A percentile compares a stretch with the other conserved stretches of the same genome.
phyloP scores from a whole-genome alignment of 371 early-diverging fungal species.

The Umbelopsis sp. region DNA sequence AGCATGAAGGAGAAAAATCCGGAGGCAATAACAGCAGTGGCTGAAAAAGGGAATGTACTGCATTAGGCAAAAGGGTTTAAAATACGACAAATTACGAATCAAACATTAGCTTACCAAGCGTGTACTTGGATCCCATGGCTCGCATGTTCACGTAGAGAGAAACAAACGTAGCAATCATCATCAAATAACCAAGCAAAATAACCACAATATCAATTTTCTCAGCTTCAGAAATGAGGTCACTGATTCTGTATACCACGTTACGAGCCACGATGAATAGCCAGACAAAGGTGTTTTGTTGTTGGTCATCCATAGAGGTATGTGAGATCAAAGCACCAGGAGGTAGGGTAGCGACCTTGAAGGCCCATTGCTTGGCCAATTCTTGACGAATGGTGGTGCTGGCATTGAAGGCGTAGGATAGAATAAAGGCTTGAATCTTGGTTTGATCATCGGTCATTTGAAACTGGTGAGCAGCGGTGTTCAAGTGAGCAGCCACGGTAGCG shows the following conservation, averaged over 20 bases:
- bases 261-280: slow-evolving; percentile 49
- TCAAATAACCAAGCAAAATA: slow-evolving; percentile 79
- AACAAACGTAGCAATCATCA: slow-evolving; percentile 84
- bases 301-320: slow-evolving; percentile 21
- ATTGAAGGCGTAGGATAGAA: slow-evolving; percentile 61
- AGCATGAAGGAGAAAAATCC: slow-evolving; percentile 83
- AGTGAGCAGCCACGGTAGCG: slow-evolving; percentile 39
- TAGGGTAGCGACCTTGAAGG: slow-evolving; percentile 50
- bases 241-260: slow-evolving; percentile 58
- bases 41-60: slow-evolving; percentile 24
- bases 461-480: slow-evolving; percentile 28
- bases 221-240: slow-evolving; percentile 68
- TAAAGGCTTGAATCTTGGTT: slow-evolving; percentile 21
- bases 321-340: slow-evolving; percentile 38
- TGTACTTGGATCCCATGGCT: slow-evolving; percentile 81
- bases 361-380: slow-evolving; percentile 51
- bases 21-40: slow-evolving; percentile 63
- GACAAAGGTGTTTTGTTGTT: slow-evolving; percentile 37
- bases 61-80: not conserved
- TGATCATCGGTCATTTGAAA: slow-evolving; percentile 23
- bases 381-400: slow-evolving; percentile 53
- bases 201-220: slow-evolving; percentile 82
- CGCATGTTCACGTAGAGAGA: slow-evolving; percentile 87
- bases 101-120: slow-evolving; percentile 58
- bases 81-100: not conserved